Evolutionary conservation across 768 basidiomycete genomes (phyloP).

Genomic region (Pleurotus platypus): DNA sequence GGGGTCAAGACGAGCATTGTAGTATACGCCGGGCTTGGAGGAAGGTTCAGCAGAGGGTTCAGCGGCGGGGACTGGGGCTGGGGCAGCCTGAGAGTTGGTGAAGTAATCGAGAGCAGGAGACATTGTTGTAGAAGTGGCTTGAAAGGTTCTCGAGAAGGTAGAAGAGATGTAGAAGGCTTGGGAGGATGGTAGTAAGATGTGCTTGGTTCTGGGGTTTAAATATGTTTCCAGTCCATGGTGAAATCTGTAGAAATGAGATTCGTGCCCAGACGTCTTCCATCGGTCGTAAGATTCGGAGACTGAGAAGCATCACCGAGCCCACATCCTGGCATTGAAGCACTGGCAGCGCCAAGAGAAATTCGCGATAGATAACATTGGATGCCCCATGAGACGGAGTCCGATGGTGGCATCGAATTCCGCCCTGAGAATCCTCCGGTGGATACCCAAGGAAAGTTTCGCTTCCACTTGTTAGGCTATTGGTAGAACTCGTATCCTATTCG

Average conservation of each 20-base stretch:
- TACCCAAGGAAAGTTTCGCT: neutral
- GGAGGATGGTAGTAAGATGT: neutral
- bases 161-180: neutral
- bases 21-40: slow-evolving; percentile 25
- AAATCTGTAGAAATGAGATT: neutral
- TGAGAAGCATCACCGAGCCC: slow-evolving; percentile 3
- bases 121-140: neutral
- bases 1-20: slow-evolving; percentile 48
- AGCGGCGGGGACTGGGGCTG: neutral
- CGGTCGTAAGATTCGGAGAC: neutral
- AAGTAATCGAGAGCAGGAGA: slow-evolving; percentile 7
- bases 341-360: slow-evolving; percentile 3
- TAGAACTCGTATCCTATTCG: neutral
- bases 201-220: neutral
- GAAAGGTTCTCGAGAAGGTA: neutral
- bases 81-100: slow-evolving; percentile 1
- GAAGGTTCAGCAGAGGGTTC: neutral
- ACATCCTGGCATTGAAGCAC: neutral
- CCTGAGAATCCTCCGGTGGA: slow-evolving; percentile 3
- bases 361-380: neutral
- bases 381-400: slow-evolving; percentile 4
- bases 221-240: neutral
- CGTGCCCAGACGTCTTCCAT: neutral
- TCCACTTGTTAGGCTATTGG: neutral
- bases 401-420: neutral